A percentile compares a stretch with the other conserved stretches of the same genome.
phyloP scores from a whole-genome alignment of 805 yeast species.

The Candida pseudofarinosa region DNA sequence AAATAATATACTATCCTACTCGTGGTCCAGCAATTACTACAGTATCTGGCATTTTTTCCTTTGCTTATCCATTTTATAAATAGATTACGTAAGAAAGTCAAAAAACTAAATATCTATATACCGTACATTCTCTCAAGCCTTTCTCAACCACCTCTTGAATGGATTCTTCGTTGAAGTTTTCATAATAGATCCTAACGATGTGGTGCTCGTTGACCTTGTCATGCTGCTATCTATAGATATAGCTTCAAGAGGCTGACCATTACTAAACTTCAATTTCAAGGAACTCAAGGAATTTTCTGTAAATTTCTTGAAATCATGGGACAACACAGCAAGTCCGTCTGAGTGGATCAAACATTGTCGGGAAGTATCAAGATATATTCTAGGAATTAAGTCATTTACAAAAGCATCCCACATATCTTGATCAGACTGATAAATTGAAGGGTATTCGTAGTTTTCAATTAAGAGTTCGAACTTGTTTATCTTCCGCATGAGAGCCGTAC shows the following conservation, averaged over 20 bases:
- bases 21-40: background rate
- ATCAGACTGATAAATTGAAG: constrained; percentile 22
- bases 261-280: constrained; percentile 30
- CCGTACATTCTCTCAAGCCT: constrained; percentile 5
- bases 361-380: constrained; percentile 27
- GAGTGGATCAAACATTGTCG: constrained; percentile 28
- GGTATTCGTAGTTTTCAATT: constrained; percentile 31
- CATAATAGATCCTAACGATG: constrained; percentile 20
- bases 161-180: constrained; percentile 29
- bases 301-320: constrained; percentile 23
- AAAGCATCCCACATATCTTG: constrained; percentile 34
- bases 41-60: background rate
- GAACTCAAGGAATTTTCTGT: constrained; percentile 29
- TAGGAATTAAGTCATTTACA: constrained; percentile 24
- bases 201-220: constrained; percentile 18
- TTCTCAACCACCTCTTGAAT: constrained; percentile 38
- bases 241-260: constrained; percentile 4
- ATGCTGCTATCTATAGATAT: constrained; percentile 2
- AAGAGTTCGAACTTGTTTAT: constrained; percentile 25
- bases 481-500: constrained; percentile 28
- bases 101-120: background rate
- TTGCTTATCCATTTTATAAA: background rate
- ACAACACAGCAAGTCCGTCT: constrained; percentile 19
- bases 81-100: background rate
- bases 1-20: background rate